Base-by-base conservation (phyloP, 2,329 filamentous ascomycete species). In the Neophaeococcomyces mojaviensis region DNA sequence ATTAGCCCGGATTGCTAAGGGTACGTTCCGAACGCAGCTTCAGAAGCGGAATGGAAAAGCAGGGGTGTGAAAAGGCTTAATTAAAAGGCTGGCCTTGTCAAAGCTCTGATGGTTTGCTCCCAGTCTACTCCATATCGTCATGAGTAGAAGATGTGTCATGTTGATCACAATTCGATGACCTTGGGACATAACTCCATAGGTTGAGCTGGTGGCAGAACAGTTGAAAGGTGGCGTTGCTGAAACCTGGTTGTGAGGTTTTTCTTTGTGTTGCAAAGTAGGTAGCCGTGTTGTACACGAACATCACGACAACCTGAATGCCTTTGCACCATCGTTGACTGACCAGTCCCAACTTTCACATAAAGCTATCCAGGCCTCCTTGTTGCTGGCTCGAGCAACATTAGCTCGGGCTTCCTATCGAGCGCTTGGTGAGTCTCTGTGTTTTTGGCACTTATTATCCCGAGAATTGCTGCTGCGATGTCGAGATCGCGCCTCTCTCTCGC, bases 191-290 rank as follows among this genome's bases (percentile, higher is more conserved):
- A 13, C 39, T 13, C n/a, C 18, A 19, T 36, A 3, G 41, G 10
- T 22, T 24, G 28, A 37, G 16, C 32, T 32, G 28, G 22, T 26
- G 18, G 20, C 41, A 34, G 20, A 44, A 33, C 35, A 36, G 22
- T 16, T 44, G 41, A 37, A 36, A 32, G 39, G 41, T 44, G 41
- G 41, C 41, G 32, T 30, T 24, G 28, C 41, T 44, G 41, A 44
- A 44, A 44, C 41, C 37, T 44, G 41, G 41, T 37, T 26, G 41
- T 44, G 33, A 26, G 33, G 19, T 41, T 44, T 42, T 42, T 13
- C 41, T 44, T 44, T 44, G 41, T 44, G 26, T 32, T 22, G 41
- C 41, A 44, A 44, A 37, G 41, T 37, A 44, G 41, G 41, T 32
- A 44, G 35, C 41, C 41, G 33, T 37, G 41, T 44, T 15, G 33